Base-by-base conservation (phyloP, 2,329 filamentous ascomycete genomes). In the Clarireedia paspali region DNA sequence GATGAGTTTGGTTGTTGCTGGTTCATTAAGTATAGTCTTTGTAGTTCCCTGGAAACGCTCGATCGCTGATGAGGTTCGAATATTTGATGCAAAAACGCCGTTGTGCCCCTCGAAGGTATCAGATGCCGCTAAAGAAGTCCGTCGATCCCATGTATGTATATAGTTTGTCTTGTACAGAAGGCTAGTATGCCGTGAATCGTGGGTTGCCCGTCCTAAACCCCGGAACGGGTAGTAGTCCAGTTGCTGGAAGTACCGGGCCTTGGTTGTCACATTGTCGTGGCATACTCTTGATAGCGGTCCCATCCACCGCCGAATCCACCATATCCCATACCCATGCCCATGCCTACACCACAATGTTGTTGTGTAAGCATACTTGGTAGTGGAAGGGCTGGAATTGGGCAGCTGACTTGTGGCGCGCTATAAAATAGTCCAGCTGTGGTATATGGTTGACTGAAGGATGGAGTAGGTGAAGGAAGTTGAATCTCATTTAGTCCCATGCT, bases 291-390 rank as follows among this genome's bases (percentile, higher is more conserved):
- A 70, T 88, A 90, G 42, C 87, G 80, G 71, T 89, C 89, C 89
- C 90, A 96, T 53, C 88, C 89, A 38, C 47, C 47, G 24, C 53
- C 53, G 70, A 95, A 95, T 62, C 84, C 81, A 64, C 82, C 81
- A 75, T 88, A 91, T 58, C 84, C 86, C 59, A 85, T 77, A 68
- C 85, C 86, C 57, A 91, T 83, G 66, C 90, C 89, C 59, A 85
- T 77, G 68, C 85, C 86, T 57, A 91, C 83, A 66, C 90, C 89
- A 73, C 92, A 97, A 66, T 83, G 78, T 70, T 89, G 89, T 59
- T 87, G 84, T 65, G 88, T 82, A 59, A 96, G 77, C 82, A 91
- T 88, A 75, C 89, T 96, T 45, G 91, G 91, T 53, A 96, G 78
- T 49, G 91, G 88, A 47, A 96, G 79, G 44, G 85, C 77, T 23